Percentiles rank a stretch among this genome's conserved stretches.
Conservation (phyloP, 1,284 basidiomycete genomes). For the Apiotrichum montevideense region DNA sequence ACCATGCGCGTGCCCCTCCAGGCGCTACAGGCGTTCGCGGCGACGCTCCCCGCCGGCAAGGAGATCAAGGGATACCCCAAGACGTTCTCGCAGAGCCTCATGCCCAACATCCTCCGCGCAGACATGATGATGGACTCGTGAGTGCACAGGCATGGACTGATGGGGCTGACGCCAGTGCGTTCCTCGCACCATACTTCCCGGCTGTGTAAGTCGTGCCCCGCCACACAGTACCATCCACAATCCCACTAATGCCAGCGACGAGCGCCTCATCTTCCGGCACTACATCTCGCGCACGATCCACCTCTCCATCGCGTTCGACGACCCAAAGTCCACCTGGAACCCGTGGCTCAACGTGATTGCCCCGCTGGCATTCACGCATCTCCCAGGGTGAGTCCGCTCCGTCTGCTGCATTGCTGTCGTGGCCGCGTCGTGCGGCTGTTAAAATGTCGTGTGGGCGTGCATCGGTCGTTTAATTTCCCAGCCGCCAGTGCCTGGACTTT, state of each 20-base stretch:
- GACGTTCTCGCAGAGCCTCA: conserved; percentile 12
- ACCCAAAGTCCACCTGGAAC: conserved; percentile 27
- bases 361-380: conserved; percentile 31
- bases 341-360: conserved; percentile 36
- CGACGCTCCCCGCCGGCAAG: conserved; percentile 12
- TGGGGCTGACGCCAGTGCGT: conserved; percentile 15
- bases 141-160: no score
- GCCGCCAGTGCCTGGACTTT: no score
- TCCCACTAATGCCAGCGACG: conserved; percentile 18
- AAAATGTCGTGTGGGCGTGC: no score
- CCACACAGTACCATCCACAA: not conserved
- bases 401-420: no score
- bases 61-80: conserved; percentile 15
- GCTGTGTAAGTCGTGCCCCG: conserved; percentile 18
- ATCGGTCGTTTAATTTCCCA: no score
- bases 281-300: conserved; percentile 33
- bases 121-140: conserved; percentile 35
- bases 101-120: conserved; percentile 19
- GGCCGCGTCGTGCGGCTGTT: no score
- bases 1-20: conserved; percentile 7
- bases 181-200: conserved; percentile 34
- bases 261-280: conserved; percentile 36
- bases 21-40: conserved; percentile 4
- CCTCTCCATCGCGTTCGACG: conserved; percentile 35
- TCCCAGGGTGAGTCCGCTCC: conserved; percentile 24